Conservation (phyloP, 1,139 yeast species). For the Eremothecium sinecaudum region DNA sequence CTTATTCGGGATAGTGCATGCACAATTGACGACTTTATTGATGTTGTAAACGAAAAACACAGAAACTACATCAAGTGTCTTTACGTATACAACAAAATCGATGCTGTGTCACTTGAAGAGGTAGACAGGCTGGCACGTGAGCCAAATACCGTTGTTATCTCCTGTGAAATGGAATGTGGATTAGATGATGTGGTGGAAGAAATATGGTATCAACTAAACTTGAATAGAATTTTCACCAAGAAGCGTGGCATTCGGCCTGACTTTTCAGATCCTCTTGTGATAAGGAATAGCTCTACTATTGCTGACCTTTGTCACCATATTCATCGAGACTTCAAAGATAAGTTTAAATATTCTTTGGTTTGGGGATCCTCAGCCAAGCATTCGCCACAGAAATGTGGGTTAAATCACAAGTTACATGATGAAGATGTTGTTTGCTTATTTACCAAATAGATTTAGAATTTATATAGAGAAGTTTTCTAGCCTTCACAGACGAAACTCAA, state of each 20-base stretch:
- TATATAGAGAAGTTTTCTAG: too few species aligned
- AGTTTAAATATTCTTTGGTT: constrained; percentile 86
- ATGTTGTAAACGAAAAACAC: constrained; percentile 77
- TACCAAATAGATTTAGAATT: constrained; percentile 40
- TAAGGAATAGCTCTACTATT: constrained; percentile 65
- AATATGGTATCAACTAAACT: constrained; percentile 80
- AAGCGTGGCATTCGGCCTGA: constrained; percentile 74
- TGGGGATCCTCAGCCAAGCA: constrained; percentile 97
- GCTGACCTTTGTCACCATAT: constrained; percentile 87
- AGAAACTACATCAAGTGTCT: constrained; percentile 84
- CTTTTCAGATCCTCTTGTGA: constrained; percentile 85
- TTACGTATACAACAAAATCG: constrained; percentile 90
- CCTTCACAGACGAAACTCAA: too few species aligned
- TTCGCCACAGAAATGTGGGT: constrained; percentile 93
- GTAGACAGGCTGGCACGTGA: constrained; percentile 84
- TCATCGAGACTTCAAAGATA: constrained; percentile 85
- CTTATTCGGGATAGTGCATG: constrained; percentile 79
- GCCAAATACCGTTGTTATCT: constrained; percentile 88
- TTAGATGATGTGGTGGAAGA: constrained; percentile 81
- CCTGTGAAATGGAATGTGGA: constrained; percentile 82
- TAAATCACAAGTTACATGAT: constrained; percentile 72
- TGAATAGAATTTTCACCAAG: constrained; percentile 78
- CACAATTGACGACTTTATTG: constrained; percentile 90
- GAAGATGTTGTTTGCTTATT: constrained; percentile 92
- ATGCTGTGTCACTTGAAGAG: constrained; percentile 90